Base-by-base conservation (phyloP, 164 flowering plant species). In the Stephania yunnanensis region DNA sequence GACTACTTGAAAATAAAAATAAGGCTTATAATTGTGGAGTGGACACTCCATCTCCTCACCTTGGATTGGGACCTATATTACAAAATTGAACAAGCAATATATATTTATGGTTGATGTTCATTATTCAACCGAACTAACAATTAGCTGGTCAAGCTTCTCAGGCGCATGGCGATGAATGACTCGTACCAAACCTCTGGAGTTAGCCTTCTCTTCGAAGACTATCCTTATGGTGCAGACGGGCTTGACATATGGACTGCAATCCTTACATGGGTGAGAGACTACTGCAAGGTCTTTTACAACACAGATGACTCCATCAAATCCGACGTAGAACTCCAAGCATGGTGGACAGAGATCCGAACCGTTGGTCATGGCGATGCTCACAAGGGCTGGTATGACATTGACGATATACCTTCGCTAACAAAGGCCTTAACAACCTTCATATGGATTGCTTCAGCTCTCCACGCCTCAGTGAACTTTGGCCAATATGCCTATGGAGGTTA, bases 211-310 rank as follows among this genome's bases (percentile, higher is more conserved):
- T 81, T 91, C 6, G 55, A 81, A 25, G 95, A 91, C 79, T 91
- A 91, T 75, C 95, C 95, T 0, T 91, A 84, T 78, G 95, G 80
- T 4, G 84, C 71, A 19, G 95, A 91, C 78, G 94, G 90, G 3
- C 87, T 89, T 5, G 91, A 91, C 5, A 82, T 91, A 44, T 91
- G 92, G 91, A 15, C 36, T 7, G 87, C 92, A 31, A 87, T 91
- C 68, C 77, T 83, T 31, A 79, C 75, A 48, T 89, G 93, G 95
- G 93, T 91, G 10, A 50, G 46, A 17, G 87, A 85, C 42, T 88
- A 75, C 65, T 91, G 93, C 81, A 72, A 79, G 1, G 3, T 87
- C 70, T 89, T 80, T 84, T 89, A 91, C 83, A 71, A 63, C 50
- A 73, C 67, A 6, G 85, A 89, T 30, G 75, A 74, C 2, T 53